These are phyloP conservation scores for Pichia exigua DNA, from an alignment of 805 yeast genomes.

Conservation along the genomic window DNA sequence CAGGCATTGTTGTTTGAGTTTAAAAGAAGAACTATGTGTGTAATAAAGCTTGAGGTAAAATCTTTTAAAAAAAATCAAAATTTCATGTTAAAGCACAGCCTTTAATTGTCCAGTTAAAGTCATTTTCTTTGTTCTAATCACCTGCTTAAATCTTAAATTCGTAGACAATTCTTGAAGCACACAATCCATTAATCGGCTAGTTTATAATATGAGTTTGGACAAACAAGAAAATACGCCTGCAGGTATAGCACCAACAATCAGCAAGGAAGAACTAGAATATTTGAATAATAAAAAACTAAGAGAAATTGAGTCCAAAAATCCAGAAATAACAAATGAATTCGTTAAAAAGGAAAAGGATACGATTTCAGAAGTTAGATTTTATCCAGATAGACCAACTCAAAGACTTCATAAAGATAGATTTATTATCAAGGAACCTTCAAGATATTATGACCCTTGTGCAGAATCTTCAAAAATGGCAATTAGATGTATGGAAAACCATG, in stretches of 20 bases:
- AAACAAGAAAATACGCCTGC: background rate
- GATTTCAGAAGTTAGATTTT: slow-evolving; percentile 47
- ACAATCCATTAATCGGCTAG: background rate
- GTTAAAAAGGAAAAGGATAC: slow-evolving; percentile 38
- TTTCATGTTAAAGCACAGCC: background rate
- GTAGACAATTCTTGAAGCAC: background rate
- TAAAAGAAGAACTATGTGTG: background rate
- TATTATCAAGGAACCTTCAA: slow-evolving; percentile 67
- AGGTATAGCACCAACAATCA: slow-evolving; percentile 6
- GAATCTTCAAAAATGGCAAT: slow-evolving; percentile 84
- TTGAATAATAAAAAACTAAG: slow-evolving; percentile 25
- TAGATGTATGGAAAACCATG: slow-evolving; percentile 71
- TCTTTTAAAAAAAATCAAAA: background rate
- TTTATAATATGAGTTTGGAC: background rate
- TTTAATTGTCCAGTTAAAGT: background rate
- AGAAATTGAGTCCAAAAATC: slow-evolving; percentile 7
- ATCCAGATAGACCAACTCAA: slow-evolving; percentile 84
- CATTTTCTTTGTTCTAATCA: background rate
- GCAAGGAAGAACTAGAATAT: slow-evolving; percentile 14
- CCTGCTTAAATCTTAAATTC: too few species aligned
- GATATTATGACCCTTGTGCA: slow-evolving; percentile 88
- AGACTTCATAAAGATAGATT: slow-evolving; percentile 61
- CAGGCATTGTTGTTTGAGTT: background rate
- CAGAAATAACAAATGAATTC: slow-evolving; percentile 39
- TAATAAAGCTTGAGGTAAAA: background rate